phyloP scores from a whole-genome alignment of 1,139 yeast genomes.

The Magnusiomyces magnusii region DNA sequence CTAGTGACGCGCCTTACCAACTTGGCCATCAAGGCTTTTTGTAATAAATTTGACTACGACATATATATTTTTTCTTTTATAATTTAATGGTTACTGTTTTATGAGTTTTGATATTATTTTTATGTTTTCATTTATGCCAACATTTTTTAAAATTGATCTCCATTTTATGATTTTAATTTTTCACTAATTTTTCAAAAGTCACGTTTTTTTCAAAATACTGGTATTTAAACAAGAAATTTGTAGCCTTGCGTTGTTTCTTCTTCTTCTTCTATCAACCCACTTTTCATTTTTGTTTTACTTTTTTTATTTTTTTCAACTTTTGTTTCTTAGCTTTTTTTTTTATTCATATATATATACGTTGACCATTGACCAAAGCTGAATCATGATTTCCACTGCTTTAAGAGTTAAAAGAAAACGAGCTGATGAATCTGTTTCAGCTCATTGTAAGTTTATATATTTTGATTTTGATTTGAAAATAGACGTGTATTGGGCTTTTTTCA shows the following conservation, averaged over 20 bases:
- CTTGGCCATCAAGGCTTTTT: no score
- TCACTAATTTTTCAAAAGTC: not conserved
- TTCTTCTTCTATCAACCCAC: not conserved
- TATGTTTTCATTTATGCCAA: not conserved
- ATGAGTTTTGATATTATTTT: not conserved
- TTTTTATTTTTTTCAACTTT: not conserved
- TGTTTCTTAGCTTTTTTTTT: not conserved
- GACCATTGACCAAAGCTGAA: not conserved
- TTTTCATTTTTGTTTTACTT: not conserved
- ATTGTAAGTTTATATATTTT: slow-evolving; percentile 32
- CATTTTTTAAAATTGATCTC: not conserved
- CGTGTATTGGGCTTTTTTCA: no score
- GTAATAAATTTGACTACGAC: no score
- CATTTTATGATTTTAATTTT: not conserved
- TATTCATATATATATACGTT: not conserved
- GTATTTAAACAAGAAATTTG: not conserved
- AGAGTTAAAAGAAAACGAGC: slow-evolving; percentile 77
- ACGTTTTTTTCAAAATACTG: not conserved
- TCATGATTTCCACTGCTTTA: slow-evolving; percentile 5
- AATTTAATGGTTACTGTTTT: no score
- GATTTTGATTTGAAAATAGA: not conserved
- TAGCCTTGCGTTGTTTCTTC: not conserved
- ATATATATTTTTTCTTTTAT: no score
- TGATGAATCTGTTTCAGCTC: slow-evolving; percentile 81
- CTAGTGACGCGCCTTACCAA: no score